Evolutionary conservation across 2,329 filamentous ascomycete species (phyloP), one percentile per base, ranked within the genome.

Genomic region (Parastagonospora nodorum): DNA sequence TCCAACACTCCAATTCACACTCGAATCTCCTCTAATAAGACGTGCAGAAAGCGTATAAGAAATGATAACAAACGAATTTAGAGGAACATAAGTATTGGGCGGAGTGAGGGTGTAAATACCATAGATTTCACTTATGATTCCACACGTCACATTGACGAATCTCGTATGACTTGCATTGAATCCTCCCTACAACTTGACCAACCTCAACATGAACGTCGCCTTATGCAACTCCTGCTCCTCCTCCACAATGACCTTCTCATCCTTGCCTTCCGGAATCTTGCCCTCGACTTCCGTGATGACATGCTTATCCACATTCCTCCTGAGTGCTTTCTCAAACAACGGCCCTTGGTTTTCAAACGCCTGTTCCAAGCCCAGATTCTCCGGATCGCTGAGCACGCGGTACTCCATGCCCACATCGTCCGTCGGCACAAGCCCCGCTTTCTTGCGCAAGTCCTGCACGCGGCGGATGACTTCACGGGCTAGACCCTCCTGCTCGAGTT

Each of bases 401-500:
- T 96, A 97, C 74, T 95, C 89, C 89, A 99, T 96, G 77, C 88
- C 90, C 56, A 99, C 87, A 68, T 97, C 94, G 68, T 99, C 94
- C 0, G 93, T 97, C 1, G 92, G 86, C 57, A 92, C 85, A 45
- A 99, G 80, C 0, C 91, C 91, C 7, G 92, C 92, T 79, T 94
- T 94, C 84, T 99, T 99, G 60, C 94, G 87, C 56, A 97, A 80
- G 61, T 90, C 85, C 77, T 99, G 94, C 16, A 99, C 89, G 35
- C 93, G 87, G 74, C 96, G 89, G 78, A 99, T 89, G 59, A 99
- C 88, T 75, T 97, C 94, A 65, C 94, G 84, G 1, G 90, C 93
- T 46, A 99, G 76, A 47, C 92, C 94, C 74, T 97, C 92, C 59
- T 92, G 85, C 40, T 88, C 89, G 31, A 99, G 81, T 69, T 96